phyloP scores from a whole-genome alignment of 2,329 filamentous ascomycete species.

The Didymella keratinophila region DNA sequence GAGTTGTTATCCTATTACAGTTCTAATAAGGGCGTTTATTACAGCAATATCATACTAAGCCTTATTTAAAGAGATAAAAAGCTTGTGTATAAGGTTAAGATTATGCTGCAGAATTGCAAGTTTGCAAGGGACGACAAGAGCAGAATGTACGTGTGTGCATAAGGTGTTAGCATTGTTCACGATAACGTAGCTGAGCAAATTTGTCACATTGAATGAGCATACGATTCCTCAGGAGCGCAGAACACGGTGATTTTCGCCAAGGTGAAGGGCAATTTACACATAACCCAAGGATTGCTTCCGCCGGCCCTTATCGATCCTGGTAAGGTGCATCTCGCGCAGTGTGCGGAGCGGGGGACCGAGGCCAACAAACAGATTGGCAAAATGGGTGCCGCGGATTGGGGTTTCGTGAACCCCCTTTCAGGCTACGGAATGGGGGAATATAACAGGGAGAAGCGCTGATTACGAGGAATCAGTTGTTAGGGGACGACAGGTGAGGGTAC shows the following conservation, averaged over 20 bases:
- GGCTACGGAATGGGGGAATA: background rate
- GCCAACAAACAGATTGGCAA: background rate
- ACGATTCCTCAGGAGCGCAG: too few relatives aligned
- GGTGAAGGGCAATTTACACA: background rate
- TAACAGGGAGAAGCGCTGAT: background rate
- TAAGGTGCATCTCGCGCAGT: background rate
- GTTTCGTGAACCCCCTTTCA: background rate
- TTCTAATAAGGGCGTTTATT: too few relatives aligned
- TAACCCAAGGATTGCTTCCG: background rate
- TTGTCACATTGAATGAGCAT: too few relatives aligned
- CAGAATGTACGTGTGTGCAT: too few relatives aligned
- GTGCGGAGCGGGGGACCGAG: background rate
- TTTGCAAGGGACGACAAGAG: too few relatives aligned
- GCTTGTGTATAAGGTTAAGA: too few relatives aligned
- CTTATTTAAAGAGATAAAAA: too few relatives aligned
- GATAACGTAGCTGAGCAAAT: too few relatives aligned
- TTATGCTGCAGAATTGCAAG: too few relatives aligned
- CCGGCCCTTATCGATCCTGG: background rate
- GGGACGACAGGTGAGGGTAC: background rate
- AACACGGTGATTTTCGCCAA: background rate
- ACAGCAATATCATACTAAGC: too few relatives aligned
- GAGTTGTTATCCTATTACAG: too few relatives aligned
- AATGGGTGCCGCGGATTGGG: background rate
- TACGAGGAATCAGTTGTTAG: background rate
- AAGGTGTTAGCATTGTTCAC: too few relatives aligned